Evolutionary conservation across 345 rosid genomes (phyloP).

Genomic region (Brassica nigra): DNA sequence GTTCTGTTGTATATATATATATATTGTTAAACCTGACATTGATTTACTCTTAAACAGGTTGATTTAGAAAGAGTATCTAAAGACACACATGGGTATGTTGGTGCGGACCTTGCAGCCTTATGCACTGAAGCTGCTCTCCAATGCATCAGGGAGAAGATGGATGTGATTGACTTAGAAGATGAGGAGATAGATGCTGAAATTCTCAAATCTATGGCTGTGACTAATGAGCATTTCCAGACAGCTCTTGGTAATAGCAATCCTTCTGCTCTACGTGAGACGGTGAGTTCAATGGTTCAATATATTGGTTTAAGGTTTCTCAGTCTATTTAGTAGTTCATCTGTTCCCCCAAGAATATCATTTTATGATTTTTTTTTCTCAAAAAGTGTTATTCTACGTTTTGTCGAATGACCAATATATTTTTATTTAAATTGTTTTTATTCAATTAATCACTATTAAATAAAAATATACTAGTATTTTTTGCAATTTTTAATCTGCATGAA

Average conservation of each 20-base stretch:
- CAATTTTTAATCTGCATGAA: neutral
- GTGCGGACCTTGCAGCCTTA: conserved; percentile 73
- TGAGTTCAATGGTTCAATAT: conserved; percentile 29
- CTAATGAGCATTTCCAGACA: conserved; percentile 68
- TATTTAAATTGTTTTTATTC: neutral
- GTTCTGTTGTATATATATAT: neutral
- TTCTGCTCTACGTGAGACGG: conserved; percentile 74
- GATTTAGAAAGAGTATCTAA: conserved; percentile 64
- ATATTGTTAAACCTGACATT: conserved; percentile 1
- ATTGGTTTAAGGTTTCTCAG: neutral
- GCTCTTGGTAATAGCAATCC: conserved; percentile 74
- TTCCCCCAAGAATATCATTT: too few species aligned
- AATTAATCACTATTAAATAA: too few species aligned
- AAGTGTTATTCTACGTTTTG: too few species aligned
- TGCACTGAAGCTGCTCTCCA: conserved; percentile 77
- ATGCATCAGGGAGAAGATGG: conserved; percentile 80
- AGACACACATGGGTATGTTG: conserved; percentile 68
- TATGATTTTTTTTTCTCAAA: too few species aligned
- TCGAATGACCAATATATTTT: too few species aligned
- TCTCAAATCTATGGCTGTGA: conserved; percentile 69
- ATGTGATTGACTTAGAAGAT: conserved; percentile 69
- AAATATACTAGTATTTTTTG: too few species aligned
- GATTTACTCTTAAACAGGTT: conserved; percentile 23
- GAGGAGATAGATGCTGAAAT: conserved; percentile 70
- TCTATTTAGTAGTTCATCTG: neutral